phyloP scores from a whole-genome alignment of 345 rosid species.

The Acer negundo region DNA sequence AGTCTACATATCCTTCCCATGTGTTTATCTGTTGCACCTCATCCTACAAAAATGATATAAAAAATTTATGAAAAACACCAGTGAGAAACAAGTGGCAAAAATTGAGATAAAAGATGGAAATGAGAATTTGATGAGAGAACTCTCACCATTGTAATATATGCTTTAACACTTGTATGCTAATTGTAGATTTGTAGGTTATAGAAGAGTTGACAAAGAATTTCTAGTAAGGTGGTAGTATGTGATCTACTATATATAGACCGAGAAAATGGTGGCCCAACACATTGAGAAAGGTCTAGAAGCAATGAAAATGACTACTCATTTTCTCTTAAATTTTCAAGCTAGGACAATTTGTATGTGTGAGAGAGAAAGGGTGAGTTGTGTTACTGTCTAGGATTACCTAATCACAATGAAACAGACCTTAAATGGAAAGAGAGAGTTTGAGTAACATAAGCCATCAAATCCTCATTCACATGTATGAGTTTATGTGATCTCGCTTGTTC shows the following conservation, averaged over 20 bases:
- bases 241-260: slow-evolving; percentile 31
- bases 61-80: slow-evolving; percentile 13
- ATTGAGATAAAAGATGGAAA: not conserved
- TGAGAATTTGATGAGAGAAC: slow-evolving; percentile 8
- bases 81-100: not conserved
- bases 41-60: slow-evolving; percentile 39
- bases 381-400: slow-evolving; percentile 1
- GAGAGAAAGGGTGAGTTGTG: not conserved
- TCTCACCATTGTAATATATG: slow-evolving; percentile 37
- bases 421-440: not conserved
- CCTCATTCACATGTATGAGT: not conserved
- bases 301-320: slow-evolving; percentile 35
- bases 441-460: not conserved
- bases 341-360: slow-evolving; percentile 15
- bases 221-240: slow-evolving; percentile 15
- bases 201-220: slow-evolving; percentile 6
- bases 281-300: slow-evolving; percentile 54
- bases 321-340: slow-evolving; percentile 16
- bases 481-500: not conserved
- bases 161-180: slow-evolving; percentile 11
- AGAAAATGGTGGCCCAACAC: slow-evolving; percentile 45
- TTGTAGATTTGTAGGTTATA: slow-evolving; percentile 11
- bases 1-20: slow-evolving; percentile 70
- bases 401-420: not conserved
- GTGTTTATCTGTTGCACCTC: slow-evolving; percentile 34